Percentiles rank a stretch among this genome's conserved stretches.
These are phyloP conservation scores for Botrytis sinoallii DNA, from an alignment of 2,329 filamentous ascomycete species.

Conservation along the genomic window DNA sequence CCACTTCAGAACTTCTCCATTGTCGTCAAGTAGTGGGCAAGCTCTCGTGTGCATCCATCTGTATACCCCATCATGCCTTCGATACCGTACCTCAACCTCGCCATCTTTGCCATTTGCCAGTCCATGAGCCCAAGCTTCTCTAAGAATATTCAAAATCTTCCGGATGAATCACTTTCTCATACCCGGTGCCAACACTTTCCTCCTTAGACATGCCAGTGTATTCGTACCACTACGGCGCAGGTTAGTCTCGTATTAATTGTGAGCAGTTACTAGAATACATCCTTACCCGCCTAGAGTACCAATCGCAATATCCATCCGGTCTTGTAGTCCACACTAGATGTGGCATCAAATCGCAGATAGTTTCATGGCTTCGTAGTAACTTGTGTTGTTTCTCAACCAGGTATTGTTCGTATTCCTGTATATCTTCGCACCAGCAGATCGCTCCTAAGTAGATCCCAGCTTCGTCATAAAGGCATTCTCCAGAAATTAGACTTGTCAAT, in stretches of 20 bases:
- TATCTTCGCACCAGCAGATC: constrained; percentile 29
- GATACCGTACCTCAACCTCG: constrained; percentile 29
- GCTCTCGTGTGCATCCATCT: constrained; percentile 32
- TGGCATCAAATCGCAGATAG: constrained; percentile 30
- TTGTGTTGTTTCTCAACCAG: constrained; percentile 21
- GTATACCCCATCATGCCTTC: constrained; percentile 29
- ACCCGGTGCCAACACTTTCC: constrained; percentile 23
- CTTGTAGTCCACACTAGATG: constrained; percentile 30
- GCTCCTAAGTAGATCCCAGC: constrained; percentile 30
- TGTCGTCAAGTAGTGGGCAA: constrained; percentile 20
- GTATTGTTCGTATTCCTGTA: constrained; percentile 27
- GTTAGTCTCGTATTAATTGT: neutral
- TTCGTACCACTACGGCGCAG: constrained; percentile 29
- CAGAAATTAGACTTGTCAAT: constrained; percentile 23
- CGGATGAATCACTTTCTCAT: constrained; percentile 23
- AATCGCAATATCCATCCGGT: constrained; percentile 25
- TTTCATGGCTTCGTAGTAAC: constrained; percentile 26
- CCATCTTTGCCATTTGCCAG: constrained; percentile 16
- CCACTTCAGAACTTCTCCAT: constrained; percentile 29
- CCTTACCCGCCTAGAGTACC: constrained; percentile 29
- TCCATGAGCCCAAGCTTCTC: constrained; percentile 21
- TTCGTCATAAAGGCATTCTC: constrained; percentile 32
- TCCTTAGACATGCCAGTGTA: constrained; percentile 29
- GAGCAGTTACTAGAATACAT: neutral
- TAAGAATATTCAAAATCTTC: constrained; percentile 24